phyloP scores from a whole-genome alignment of 176 grass and related monocot genomes.

The Raddia distichophylla region DNA sequence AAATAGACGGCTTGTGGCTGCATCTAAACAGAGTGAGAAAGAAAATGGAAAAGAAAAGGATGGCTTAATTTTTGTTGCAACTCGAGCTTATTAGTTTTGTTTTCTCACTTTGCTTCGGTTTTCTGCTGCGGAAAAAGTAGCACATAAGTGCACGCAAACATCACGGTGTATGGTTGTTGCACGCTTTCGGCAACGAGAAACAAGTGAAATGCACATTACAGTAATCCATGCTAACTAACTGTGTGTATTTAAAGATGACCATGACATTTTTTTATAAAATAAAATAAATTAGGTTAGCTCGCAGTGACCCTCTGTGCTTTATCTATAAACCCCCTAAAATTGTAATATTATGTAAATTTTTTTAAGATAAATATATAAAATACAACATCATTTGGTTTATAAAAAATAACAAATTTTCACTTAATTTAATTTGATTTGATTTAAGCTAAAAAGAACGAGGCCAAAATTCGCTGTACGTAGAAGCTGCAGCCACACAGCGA shows the following conservation, averaged over 20 bases:
- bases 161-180: slow-evolving; percentile 22
- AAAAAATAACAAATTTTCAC: too few species aligned
- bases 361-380: too few species aligned
- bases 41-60: background rate
- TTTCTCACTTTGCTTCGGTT: slow-evolving; percentile 11
- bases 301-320: background rate
- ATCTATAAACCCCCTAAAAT: background rate
- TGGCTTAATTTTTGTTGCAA: slow-evolving; percentile 23
- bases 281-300: background rate
- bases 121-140: background rate
- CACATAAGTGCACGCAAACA: slow-evolving; percentile 38
- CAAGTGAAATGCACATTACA: background rate
- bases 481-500: background rate
- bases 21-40: background rate
- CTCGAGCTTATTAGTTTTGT: background rate
- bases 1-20: slow-evolving; percentile 26
- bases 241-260: background rate
- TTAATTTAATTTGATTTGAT: too few species aligned
- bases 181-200: slow-evolving; percentile 27
- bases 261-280: background rate
- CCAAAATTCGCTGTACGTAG: background rate
- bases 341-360: too few species aligned
- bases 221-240: background rate
- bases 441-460: too few species aligned
- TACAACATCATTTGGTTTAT: too few species aligned